Conservation (phyloP, 352 stramenopile genomes). For the Phytophthora aleatoria region DNA sequence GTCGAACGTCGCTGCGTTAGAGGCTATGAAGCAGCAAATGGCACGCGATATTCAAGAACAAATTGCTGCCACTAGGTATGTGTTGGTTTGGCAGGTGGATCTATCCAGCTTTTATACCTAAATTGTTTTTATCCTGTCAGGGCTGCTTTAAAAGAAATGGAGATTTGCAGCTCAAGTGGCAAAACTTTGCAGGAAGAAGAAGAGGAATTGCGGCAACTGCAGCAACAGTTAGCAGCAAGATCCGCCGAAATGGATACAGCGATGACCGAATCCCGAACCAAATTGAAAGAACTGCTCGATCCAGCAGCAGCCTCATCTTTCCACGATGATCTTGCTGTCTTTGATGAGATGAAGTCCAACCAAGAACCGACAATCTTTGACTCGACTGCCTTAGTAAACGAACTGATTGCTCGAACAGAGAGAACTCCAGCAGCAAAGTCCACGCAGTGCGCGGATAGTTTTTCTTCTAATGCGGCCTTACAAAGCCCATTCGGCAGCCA, state of each 20-base stretch:
- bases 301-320: background rate
- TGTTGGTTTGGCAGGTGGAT: background rate
- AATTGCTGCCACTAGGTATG: constrained; percentile 55
- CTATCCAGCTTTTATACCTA: no score
- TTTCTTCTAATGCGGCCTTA: background rate
- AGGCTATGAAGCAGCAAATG: constrained; percentile 45
- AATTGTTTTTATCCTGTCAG: constrained; percentile 17
- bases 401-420: constrained; percentile 31
- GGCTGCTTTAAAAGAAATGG: constrained; percentile 44
- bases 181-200: constrained; percentile 36
- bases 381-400: constrained; percentile 29
- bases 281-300: constrained; percentile 22
- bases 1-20: constrained; percentile 44
- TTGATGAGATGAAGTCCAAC: constrained; percentile 1
- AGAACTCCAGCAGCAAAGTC: background rate
- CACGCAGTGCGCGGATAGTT: background rate
- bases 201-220: constrained; percentile 28
- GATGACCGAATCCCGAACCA: constrained; percentile 33
- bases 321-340: background rate
- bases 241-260: constrained; percentile 23
- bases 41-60: constrained; percentile 49
- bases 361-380: constrained; percentile 36
- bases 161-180: constrained; percentile 27
- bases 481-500: background rate
- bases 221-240: constrained; percentile 18